A percentile compares a stretch with the other conserved stretches of the same genome.
These are phyloP conservation scores for Penicillium bovifimosum DNA, from an alignment of 495 filamentous ascomycete species.

Conservation along the genomic window DNA sequence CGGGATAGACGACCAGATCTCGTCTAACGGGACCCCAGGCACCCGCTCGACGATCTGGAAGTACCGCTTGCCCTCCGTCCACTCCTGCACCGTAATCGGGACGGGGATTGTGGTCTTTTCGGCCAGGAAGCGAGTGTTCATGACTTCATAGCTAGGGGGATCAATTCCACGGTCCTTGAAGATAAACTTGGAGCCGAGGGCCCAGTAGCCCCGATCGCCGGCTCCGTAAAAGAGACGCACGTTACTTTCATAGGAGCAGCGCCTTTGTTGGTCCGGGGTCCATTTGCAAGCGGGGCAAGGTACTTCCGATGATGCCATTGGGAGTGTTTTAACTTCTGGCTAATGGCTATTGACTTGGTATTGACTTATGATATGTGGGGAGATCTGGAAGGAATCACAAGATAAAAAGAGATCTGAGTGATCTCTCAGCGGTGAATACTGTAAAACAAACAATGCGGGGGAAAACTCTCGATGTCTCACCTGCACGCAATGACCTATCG, in stretches of 20 bases:
- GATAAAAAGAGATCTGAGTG: not conserved
- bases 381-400: conserved; percentile 3
- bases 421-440: not conserved
- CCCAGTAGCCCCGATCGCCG: not conserved
- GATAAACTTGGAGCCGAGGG: not conserved
- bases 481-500: not conserved
- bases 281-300: conserved; percentile 19
- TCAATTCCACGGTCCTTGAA: conserved; percentile 19
- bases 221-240: not conserved
- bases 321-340: not conserved
- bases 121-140: conserved; percentile 11
- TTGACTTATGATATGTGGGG: not conserved
- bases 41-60: conserved; percentile 1
- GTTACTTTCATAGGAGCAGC: not conserved
- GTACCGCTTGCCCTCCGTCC: not conserved
- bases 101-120: conserved; percentile 16
- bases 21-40: conserved; percentile 2
- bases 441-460: not conserved
- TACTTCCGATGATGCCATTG: not conserved
- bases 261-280: conserved; percentile 9
- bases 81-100: not conserved
- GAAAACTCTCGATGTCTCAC: not conserved
- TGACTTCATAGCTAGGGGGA: conserved; percentile 8
- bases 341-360: not conserved
- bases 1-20: not conserved